Evolutionary conservation across 805 yeast species (phyloP), one percentile per base, ranked within the genome.

Genomic region (Candida maris): DNA sequence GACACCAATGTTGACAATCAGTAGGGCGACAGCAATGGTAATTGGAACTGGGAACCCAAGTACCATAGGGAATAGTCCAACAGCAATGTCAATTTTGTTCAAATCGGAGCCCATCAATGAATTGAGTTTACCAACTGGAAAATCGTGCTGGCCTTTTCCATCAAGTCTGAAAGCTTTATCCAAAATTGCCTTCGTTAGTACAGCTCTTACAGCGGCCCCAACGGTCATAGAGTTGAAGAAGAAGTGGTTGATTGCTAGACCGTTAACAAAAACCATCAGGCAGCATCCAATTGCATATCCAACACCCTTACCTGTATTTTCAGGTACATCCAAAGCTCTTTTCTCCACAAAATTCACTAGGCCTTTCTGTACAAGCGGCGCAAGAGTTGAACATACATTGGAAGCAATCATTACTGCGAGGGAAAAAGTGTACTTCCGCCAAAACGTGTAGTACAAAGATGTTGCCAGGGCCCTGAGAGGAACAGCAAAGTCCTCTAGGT

Each of bases 101-200:
- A 87, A 64, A 57, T 88, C 96, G 0, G 95, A 78, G 38, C 89
- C 84, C 63, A 87, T 77, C 54, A 87, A 62, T 9, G 87, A 78
- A 24, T 91, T 85, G 38, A 88, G 71, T 42, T 77, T 79, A 38
- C 93, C 85, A 24, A 75, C 69, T 1, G 94, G 79, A 52, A 66
- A 85, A 41, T 70, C 65, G 49, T 79, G 80, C 33, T 70, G 75
- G 4, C 89, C 77, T 35, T 66, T 68, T 6, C 79, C 71, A 38
- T 80, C 77, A 27, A 87, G 65, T 34, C 59, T 65, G 49, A 84
- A 75, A 12, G 86, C 67, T 56, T 87, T 87, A 32, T 74, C 75
- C 42, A 83, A 67, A 14, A 85, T 65, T 6, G 81, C 77, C 38
- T 81, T 77, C 3, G 85, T 82, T 37, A 87, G 59, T 3, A 82